Evolutionary conservation across 1,284 basidiomycete species (phyloP).

Genomic region (Leccinum colubrinum): DNA sequence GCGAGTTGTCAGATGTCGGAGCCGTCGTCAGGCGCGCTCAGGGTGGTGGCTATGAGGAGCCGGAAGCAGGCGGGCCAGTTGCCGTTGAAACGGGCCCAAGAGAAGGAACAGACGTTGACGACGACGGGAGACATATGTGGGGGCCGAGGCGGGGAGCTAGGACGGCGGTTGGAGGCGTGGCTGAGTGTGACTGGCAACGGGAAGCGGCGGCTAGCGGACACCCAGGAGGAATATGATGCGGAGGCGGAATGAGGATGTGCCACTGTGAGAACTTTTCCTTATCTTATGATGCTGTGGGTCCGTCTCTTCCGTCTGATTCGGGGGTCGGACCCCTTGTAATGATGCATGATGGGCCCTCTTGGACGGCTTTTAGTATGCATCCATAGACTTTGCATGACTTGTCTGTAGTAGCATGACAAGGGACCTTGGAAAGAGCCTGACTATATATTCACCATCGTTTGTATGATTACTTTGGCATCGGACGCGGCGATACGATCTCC

Average conservation of each 20-base stretch:
- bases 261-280: not conserved
- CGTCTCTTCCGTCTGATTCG: not conserved
- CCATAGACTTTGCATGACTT: not conserved
- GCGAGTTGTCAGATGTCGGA: constrained; percentile 11
- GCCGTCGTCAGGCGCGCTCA: constrained; percentile 17
- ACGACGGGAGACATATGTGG: constrained; percentile 72
- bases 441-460: too few species aligned
- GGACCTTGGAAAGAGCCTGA: too few species aligned
- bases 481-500: too few species aligned
- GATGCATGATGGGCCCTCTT: not conserved
- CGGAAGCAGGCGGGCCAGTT: constrained; percentile 38
- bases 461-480: too few species aligned
- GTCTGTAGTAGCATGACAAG: not conserved
- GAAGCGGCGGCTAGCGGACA: constrained; percentile 3
- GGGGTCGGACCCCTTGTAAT: not conserved
- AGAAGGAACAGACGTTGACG: constrained; percentile 61
- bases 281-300: constrained; percentile 7
- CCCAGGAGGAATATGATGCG: constrained; percentile 14
- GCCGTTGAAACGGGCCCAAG: constrained; percentile 53
- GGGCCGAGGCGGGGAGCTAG: constrained; percentile 72
- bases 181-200: constrained; percentile 36
- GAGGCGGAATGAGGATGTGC: not conserved
- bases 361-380: not conserved
- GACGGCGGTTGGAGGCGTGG: constrained; percentile 70
- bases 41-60: constrained; percentile 20